Base-by-base conservation (phyloP, 1,139 yeast genomes). In the Barnettozyma hawaiiensis region DNA sequence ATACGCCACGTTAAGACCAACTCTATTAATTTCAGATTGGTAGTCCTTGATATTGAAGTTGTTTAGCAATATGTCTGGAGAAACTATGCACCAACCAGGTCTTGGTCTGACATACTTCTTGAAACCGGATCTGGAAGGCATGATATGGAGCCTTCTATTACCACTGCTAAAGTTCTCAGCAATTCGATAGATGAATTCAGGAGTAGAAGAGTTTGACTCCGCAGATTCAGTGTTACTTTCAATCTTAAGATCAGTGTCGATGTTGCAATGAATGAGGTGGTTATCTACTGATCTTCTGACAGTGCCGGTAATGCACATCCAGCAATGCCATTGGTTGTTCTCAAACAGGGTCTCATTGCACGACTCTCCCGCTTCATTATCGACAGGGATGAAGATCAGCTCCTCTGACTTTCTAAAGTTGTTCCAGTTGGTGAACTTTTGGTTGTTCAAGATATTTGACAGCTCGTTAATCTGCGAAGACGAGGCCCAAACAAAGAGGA, bases 251-350 rank as follows among this genome's bases (percentile, higher is more conserved):
- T 90, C 97, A 0, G 97, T 89, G 58, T 90, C 95, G 31, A 89
- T 78, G 58, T 90, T 90, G 64, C 97, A 90, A 59, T 90, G 95
- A 49, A 90, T 89, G 49, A 90, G 69, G 59, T 86, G 89, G 22
- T 75, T 75, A 62, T 90, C 97, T 0, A 82, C 79, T 1, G 95
- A 78, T 53, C 97, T 73, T 57, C 96, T 71, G 11, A 90, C 90
- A 0, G 97, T 90, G 6, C 97, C 97, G 3, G 96, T 89, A 44
- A 90, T 84, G 52, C 97, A 92, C 96, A 90, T 86, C 83, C 96
- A 85, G 56, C 97, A 90, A 63, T 90, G 97, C 96, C 96, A 89
- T 58, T 84, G 94, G 63, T 70, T 67, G 48, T 66, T 70, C 43
- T 71, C 75, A 37, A 74, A 59, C 19, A 73, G 47, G 11, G 73